Evolutionary conservation across 139 green algal genomes (phyloP), one percentile per base, ranked within the genome.

Genomic region (Auxenochlorella protothecoides): DNA sequence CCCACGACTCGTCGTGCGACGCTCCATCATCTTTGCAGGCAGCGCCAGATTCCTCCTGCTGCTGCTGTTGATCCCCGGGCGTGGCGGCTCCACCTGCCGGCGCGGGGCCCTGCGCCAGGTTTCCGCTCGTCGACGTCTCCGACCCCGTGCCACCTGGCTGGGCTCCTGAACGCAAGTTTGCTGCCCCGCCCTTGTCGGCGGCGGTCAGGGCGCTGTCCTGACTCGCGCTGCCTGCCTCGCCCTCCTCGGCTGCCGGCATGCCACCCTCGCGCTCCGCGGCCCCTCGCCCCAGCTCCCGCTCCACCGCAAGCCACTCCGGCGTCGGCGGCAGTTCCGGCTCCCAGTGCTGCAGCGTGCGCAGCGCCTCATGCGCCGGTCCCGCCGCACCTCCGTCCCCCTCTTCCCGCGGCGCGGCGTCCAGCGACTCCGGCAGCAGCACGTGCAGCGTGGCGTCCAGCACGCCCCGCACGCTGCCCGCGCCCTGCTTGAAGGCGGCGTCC

Each of bases 381-480:
- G 27, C 27, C 27, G 27, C 27, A 55, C 55, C 53, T 51, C 54
- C 69, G 66, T 13, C 27, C 62, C 59, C 11, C 10, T 63, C 64
- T 27, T 14, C 51, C 14, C 55, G 16, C 59, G 85, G 84, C 57
- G 82, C 75, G 11, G 79, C 76, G 65, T 90, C 85, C 71, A 90
- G 68, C 0, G 79, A 74, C n/a, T 85, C 75, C 3, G 83, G 72
- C 53, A 70, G 70, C 11, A 90, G 70, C 54, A 76, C 54, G 0
- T 52, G 14, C 9, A 90, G 72, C 5, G 84, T 86, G 4, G 62
- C 70, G 51, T 84, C 77, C 56, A 84, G 63, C 13, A 83, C 66
- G 56, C 74, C 16, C 12, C 55, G 68, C 52, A 83, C 80, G 6
- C 8, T 69, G 0, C 1, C 10, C 6, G 71, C 73, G 27, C 27